Percentiles rank a stretch among this genome's conserved stretches.
These are phyloP conservation scores for Mrakia frigida DNA, from an alignment of 768 basidiomycete genomes.

Conservation along the genomic window DNA sequence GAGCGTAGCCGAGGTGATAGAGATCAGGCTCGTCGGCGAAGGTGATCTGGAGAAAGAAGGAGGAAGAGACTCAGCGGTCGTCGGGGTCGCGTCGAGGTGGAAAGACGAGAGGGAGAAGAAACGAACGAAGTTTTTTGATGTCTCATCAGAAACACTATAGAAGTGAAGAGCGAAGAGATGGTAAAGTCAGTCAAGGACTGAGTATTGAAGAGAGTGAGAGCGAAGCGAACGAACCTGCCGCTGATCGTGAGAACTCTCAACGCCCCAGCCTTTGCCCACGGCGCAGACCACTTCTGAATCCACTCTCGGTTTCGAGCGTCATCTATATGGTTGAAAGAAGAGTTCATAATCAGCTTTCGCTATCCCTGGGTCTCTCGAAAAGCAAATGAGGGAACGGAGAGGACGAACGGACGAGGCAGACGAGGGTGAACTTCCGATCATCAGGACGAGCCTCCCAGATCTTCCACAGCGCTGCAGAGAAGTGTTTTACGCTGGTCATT, in stretches of 20 bases:
- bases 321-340: background rate
- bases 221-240: background rate
- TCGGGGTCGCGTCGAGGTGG: no score
- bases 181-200: no score
- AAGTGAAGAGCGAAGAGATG: no score
- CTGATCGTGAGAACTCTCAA: slow-evolving; percentile 11
- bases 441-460: slow-evolving; percentile 16
- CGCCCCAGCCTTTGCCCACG: slow-evolving; percentile 4
- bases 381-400: background rate
- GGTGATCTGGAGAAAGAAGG: background rate
- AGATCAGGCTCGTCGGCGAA: background rate
- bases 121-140: no score
- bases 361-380: no score
- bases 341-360: no score
- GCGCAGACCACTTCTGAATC: background rate
- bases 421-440: slow-evolving; percentile 13
- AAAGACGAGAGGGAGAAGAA: no score
- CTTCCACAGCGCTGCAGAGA: slow-evolving; percentile 2
- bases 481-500: background rate
- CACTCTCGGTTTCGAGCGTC: background rate
- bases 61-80: background rate
- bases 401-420: slow-evolving; percentile 16
- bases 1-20: slow-evolving; percentile 10
- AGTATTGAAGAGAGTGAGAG: no score
- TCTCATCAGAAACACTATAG: no score